Base-by-base conservation (phyloP, 208 protist species). In the Blechomonas ayalai region DNA sequence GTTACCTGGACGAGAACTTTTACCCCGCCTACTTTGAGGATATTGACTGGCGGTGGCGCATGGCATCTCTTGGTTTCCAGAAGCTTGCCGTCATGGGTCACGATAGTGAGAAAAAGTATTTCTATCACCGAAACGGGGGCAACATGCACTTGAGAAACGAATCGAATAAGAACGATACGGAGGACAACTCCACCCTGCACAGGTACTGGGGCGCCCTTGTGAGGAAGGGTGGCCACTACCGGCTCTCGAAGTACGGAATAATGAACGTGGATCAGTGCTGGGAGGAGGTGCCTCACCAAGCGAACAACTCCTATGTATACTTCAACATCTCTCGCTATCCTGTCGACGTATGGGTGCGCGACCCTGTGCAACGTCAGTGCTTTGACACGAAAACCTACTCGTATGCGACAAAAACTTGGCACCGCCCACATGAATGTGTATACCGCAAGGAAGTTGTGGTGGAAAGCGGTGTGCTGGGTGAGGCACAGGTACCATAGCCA, bases 1-100 rank as follows among this genome's bases (percentile, higher is more conserved):
- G 66, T 24, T 76, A 64, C 55, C 69, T 75, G 27, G 69, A 83
- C 42, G 69, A 83, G 24, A 83, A 79, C 31, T 67, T 63, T 36
- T 79, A 64, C 20, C 66, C 69, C 24, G 52, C 42, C 22, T 57
- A 66, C 36, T 60, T 65, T 47, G 74, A 83, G 4, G 66, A 76
- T 29, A 53, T 49, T 1, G 70, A 84, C 59, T 63, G 48, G 33
- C 53, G 54, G 19, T 64, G 41, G 49, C 62, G 70, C 15, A 41
- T 61, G 10, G 7, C 33, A 6, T 18, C 61, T n/a, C 52, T 73
- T 12, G 70, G 67, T 22, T 77, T 84, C 18, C 22, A 4, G 2
- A 45, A 59, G 34, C 1, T 42, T 19, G 19, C 3, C 1, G 10
- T 34, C 1, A 15, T 34, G n/a, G 22, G 31, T 5, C 48, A 36